Evolutionary conservation across 2,329 filamentous ascomycete species (phyloP), one percentile per base, ranked within the genome.

Genomic region (Lecanicillium sp.): DNA sequence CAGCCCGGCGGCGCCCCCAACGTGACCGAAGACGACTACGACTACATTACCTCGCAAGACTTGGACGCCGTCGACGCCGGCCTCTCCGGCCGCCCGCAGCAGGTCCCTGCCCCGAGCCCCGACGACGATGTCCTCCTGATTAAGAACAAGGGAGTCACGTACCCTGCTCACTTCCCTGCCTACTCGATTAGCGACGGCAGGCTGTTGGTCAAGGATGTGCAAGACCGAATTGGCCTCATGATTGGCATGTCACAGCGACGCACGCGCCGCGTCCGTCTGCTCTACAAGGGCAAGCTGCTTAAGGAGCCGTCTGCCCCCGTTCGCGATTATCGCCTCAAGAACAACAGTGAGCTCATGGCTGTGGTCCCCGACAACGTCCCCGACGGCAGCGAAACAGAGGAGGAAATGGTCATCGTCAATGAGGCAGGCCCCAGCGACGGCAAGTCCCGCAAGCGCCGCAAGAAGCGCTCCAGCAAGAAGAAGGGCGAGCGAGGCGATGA

Each of bases 41-140:
- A 78, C 56, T 89, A 90, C 65, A 88, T 89, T 55, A 87, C 84
- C n/a, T 79, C 80, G 19, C 77, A 85, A 51, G 84, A 89, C 52
- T 59, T 88, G 29, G 69, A 76, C 44, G 22, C 22, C 6, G 22
- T 25, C 11, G 60, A 65, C 27, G 58, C 59, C 18, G 58, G 58
- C 53, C 55, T 53, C 44, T 55, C 48, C 44, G 51, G 59, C 52
- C 46, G 64, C 68, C 41, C 59, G 65, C 19, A 58, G 59, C 29
- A 36, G 52, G 57, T 30, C 56, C 22, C 22, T 6, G 53, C 35
- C 32, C 57, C 54, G 43, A 56, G 52, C 29, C 62, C 55, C 46
- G 80, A 84, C 45, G 83, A 84, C 44, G 84, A 89, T 52, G 68
- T 87, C 10, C 63, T 89, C 20, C 59, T 84, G 28, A 73, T 88